Conservation (phyloP, 805 yeast species). For the Lipomyces starkeyi region DNA sequence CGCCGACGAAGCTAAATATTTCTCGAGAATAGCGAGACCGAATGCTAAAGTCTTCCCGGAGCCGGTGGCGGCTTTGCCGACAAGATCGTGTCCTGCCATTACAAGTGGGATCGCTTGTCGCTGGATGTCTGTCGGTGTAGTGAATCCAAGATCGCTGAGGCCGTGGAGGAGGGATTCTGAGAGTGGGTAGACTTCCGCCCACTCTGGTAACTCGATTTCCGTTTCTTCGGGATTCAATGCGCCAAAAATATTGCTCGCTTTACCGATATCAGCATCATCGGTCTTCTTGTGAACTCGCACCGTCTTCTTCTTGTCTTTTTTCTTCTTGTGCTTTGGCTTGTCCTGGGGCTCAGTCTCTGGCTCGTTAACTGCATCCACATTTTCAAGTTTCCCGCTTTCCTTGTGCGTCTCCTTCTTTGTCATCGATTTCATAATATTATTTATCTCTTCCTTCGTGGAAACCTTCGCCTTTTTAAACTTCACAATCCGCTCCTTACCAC, state of each 20-base stretch:
- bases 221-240: constrained; percentile 33
- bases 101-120: constrained; percentile 74
- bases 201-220: constrained; percentile 44
- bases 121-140: constrained; percentile 85
- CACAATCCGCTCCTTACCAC: constrained; percentile 27
- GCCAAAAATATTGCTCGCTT: constrained; percentile 36
- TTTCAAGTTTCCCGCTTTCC: constrained; percentile 34
- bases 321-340: constrained; percentile 16
- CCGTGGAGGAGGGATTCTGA: constrained; percentile 63
- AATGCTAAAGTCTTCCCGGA: constrained; percentile 97
- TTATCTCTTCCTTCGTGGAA: constrained; percentile 48
- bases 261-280: constrained; percentile 2
- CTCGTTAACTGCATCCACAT: constrained; percentile 28
- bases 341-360: constrained; percentile 16
- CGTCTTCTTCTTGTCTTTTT: constrained; percentile 15
- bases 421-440: constrained; percentile 34
- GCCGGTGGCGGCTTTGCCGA: constrained; percentile 97
- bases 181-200: constrained; percentile 54
- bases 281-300: constrained; percentile 14
- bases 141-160: constrained; percentile 62
- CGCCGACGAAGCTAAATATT: constrained; percentile 48
- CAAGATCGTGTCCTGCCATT: constrained; percentile 73
- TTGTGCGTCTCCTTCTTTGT: constrained; percentile 38
- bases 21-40: constrained; percentile 88
- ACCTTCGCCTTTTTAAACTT: constrained; percentile 41